Percentiles rank a stretch among this genome's conserved stretches.
Conservation (phyloP, 179 eudicot genomes). For the Gypsophila paniculata region DNA sequence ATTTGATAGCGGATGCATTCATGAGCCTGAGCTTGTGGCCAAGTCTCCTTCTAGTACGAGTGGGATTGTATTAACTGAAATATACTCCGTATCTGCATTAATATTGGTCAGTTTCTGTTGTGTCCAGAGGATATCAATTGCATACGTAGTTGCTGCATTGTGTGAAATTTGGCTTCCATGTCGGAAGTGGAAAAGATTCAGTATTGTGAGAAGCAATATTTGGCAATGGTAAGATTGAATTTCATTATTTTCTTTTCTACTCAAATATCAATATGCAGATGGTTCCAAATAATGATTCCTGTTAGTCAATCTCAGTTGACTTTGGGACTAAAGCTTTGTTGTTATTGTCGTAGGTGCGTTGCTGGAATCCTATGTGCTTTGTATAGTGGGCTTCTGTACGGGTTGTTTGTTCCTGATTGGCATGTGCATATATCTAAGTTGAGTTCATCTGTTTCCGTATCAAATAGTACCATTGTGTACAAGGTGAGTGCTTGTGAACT, state of each 20-base stretch:
- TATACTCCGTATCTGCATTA: neutral
- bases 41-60: neutral
- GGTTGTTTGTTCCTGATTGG: slow-evolving; percentile 85
- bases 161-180: slow-evolving; percentile 89
- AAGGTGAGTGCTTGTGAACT: slow-evolving; percentile 35
- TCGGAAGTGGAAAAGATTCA: slow-evolving; percentile 39
- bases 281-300: neutral
- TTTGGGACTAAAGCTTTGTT: slow-evolving; percentile 3
- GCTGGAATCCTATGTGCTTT: slow-evolving; percentile 39
- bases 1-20: neutral
- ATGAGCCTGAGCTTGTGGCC: neutral
- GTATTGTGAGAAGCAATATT: slow-evolving; percentile 36
- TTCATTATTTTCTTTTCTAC: neutral
- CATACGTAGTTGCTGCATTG: slow-evolving; percentile 64
- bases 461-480: slow-evolving; percentile 36
- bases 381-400: slow-evolving; percentile 60
- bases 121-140: slow-evolving; percentile 77
- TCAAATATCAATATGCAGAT: neutral
- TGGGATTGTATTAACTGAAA: neutral
- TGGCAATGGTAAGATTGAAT: slow-evolving; percentile 65
- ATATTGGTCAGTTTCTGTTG: slow-evolving; percentile 5
- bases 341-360: slow-evolving; percentile 44
- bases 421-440: slow-evolving; percentile 42
- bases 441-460: slow-evolving; percentile 29
- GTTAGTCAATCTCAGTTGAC: no score